These are phyloP conservation scores for Lactarius tabidus DNA, from an alignment of 768 basidiomycete genomes.

Conservation along the genomic window DNA sequence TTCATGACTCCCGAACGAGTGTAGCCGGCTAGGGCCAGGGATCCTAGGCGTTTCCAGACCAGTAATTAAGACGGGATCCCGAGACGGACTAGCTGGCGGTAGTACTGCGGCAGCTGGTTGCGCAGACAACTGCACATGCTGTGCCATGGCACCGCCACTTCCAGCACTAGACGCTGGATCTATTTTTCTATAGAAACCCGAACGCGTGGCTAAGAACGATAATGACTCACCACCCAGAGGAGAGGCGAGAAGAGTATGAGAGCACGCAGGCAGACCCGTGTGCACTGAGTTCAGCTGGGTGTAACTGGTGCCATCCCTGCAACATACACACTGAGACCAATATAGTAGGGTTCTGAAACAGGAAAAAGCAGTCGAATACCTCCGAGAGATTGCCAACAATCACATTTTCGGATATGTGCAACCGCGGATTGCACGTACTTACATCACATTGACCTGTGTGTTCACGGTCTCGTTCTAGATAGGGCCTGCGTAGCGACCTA, in stretches of 20 bases:
- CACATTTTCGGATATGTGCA: background rate
- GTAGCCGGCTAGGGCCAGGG: background rate
- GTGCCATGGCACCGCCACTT: background rate
- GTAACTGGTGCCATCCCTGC: background rate
- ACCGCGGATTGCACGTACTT: background rate
- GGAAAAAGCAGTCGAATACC: slow-evolving; percentile 2
- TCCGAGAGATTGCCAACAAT: background rate
- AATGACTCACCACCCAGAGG: slow-evolving; percentile 1
- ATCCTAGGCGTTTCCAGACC: background rate
- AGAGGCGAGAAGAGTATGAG: background rate
- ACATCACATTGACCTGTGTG: background rate
- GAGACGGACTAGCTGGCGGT: background rate
- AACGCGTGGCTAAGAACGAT: background rate
- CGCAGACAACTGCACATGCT: background rate
- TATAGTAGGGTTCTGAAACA: background rate
- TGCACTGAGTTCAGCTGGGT: background rate
- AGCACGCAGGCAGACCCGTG: background rate
- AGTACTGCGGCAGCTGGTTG: background rate
- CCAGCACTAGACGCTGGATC: background rate
- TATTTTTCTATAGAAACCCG: background rate
- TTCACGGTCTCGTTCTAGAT: background rate
- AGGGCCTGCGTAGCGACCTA: background rate
- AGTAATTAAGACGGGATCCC: background rate
- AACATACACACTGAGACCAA: background rate
- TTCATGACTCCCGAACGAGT: background rate